phyloP scores from a whole-genome alignment of 2,329 filamentous ascomycete genomes.

The Acarospora socialis region DNA sequence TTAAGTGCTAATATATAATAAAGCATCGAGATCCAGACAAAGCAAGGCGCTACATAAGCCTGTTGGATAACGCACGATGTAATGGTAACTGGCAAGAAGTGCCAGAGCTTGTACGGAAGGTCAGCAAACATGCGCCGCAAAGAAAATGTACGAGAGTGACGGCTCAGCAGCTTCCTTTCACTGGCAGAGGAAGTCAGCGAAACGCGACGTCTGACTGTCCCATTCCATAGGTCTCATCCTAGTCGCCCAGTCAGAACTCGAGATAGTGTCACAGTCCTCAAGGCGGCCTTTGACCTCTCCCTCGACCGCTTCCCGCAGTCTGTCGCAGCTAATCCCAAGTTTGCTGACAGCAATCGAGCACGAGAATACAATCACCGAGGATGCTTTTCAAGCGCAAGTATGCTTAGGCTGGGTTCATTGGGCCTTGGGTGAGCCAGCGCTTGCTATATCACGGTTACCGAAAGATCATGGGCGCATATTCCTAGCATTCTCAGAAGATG shows the following conservation, averaged over 20 bases:
- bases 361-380: slow-evolving; percentile 39
- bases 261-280: slow-evolving; percentile 43
- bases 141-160: slow-evolving; percentile 53
- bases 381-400: slow-evolving; percentile 61
- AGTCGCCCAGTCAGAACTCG: slow-evolving; percentile 54
- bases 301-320: slow-evolving; percentile 24
- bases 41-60: slow-evolving; percentile 64
- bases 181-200: too few relatives aligned
- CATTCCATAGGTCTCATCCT: slow-evolving; percentile 47
- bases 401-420: slow-evolving; percentile 79
- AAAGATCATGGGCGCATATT: slow-evolving; percentile 44
- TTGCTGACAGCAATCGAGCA: slow-evolving; percentile 41
- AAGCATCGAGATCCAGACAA: slow-evolving; percentile 50
- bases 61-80: slow-evolving; percentile 75
- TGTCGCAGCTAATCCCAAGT: slow-evolving; percentile 26
- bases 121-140: slow-evolving; percentile 82
- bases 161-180: slow-evolving; percentile 10
- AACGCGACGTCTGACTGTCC: background rate
- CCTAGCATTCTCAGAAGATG: slow-evolving; percentile 37
- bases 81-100: slow-evolving; percentile 76
- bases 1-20: slow-evolving; percentile 1
- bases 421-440: slow-evolving; percentile 53
- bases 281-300: slow-evolving; percentile 20
- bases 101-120: slow-evolving; percentile 79
- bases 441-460: slow-evolving; percentile 49